Evolutionary conservation across 75 land plant species (phyloP), one percentile per base, ranked within the genome.

Genomic region (Larix kaempferi): DNA sequence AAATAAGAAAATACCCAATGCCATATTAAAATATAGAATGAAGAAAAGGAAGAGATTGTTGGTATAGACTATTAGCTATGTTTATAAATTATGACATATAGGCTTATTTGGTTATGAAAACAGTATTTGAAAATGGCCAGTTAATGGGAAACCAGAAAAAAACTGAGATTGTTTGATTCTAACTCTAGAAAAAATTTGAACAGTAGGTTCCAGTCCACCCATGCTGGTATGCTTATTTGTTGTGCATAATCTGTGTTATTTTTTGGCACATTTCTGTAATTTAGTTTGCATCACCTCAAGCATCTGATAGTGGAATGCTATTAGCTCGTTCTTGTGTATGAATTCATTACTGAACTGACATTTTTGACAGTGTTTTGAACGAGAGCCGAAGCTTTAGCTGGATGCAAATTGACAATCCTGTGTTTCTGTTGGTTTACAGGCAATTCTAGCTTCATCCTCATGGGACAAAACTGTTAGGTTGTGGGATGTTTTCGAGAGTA

Each of bases 401-500:
- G 54, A 39, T 39, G 11, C 49, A 69, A 37, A 22, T 69, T 69
- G 73, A 69, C 23, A 69, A 69, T 69, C 13, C 41, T 1, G 23
- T 69, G 16, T 44, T 78, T 23, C 21, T 44, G 21, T 25, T 72
- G 66, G 60, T 59, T 11, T 77, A 59, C 79, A 92, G 97, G 89
- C 87, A 79, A 75, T 87, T 44, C 78, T 96, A 35, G 99, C 99
- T 73, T 96, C 99, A 55, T 94, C 99, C 23, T 96, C 99, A 29
- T 96, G 99, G 99, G 99, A 96, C 79, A 96, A 89, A 81, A 92
- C 93, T 76, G 95, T 96, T 37, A 79, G 92, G 17, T 76, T 94
- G 58, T 94, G 95, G 99, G 93, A 94, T 85, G 90, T 96, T 17
- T 92, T 94, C 88, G 90, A 91, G 76, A 94, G 95, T 35, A 96